phyloP scores from a whole-genome alignment of 192 early-diverging fungal species.

The Backusella sp. region DNA sequence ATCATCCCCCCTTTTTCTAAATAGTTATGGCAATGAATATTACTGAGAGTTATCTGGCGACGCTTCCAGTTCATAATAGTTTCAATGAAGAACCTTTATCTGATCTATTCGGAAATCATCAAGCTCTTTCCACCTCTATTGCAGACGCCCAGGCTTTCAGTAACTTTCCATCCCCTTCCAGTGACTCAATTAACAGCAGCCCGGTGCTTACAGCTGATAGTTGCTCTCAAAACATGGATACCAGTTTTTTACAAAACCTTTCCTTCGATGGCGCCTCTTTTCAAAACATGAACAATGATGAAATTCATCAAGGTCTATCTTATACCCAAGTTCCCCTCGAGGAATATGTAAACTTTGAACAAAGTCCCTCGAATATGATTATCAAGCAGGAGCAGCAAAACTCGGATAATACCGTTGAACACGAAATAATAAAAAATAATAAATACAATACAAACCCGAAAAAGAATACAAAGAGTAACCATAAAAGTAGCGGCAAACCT shows the following conservation, averaged over 20 bases:
- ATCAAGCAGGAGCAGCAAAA: not conserved
- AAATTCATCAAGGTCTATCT: not conserved
- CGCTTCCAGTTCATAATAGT: not conserved
- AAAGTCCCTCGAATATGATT: not conserved
- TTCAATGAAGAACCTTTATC: conserved; percentile 1
- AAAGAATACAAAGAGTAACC: conserved; percentile 9
- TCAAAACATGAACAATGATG: not conserved
- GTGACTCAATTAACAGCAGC: not conserved
- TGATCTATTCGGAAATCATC: conserved; percentile 1
- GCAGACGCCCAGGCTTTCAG: not conserved
- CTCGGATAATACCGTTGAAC: conserved; percentile 13
- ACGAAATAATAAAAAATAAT: not conserved
- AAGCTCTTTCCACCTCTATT: not conserved
- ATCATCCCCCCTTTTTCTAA: not conserved
- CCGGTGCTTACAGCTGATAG: conserved; percentile 8
- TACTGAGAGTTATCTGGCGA: not conserved
- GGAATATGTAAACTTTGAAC: conserved; percentile 6
- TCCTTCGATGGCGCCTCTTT: not conserved
- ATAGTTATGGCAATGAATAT: conserved; percentile 3
- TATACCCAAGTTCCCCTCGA: conserved; percentile 4
- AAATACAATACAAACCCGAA: conserved; percentile 9
- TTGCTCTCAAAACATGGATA: not conserved
- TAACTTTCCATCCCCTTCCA: conserved; percentile 5
- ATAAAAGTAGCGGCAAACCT: not conserved
- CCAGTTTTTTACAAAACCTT: not conserved